Evolutionary conservation across 305 asterid genomes (phyloP), one percentile per base, ranked within the genome.

Genomic region (Fraxinus sp.): DNA sequence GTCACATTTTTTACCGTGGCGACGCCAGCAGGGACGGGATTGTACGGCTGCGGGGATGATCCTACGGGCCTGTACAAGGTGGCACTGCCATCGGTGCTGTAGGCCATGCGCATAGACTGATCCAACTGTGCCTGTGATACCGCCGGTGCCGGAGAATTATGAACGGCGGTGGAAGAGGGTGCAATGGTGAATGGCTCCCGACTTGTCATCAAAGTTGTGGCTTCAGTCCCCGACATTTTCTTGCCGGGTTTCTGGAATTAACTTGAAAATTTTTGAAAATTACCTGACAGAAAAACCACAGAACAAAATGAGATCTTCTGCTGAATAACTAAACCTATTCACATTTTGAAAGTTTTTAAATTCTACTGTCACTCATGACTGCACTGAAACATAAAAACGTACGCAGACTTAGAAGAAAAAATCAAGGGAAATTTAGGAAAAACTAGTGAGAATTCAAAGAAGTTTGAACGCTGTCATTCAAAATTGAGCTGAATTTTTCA

Each of bases 91-190:
- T 84, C 90, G 62, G 82, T 70, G 24, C 81, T 3, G 82, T 80
- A 88, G 9, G 84, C 28, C 86, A 84, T 32, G 71, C 84, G 90
- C 86, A 90, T 81, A 37, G 87, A 89, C 81, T 88, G 91, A 28
- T 87, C 89, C 76, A 87, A 26, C 74, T 82, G 90, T 20, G 84
- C 7, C 85, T 86, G 88, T 0, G 84, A 83, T 20, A 68, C 22
- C 72, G 55, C 39, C 81, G 82, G 85, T 74, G 22, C 77, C 79
- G 84, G 49, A 7, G 85, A 35, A 70, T 70, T 70, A 14, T 70
- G 76, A 6, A 64, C 10, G 57, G 78, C 32, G 41, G 86, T 74
- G 44, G 74, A 70, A 70, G 39, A 18, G 18, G 75, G 75, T 70
- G 83, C 55, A 4, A 84, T 71, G 10, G 82, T 41, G 70, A 85